phyloP scores from a whole-genome alignment of 208 protist species.

The Crithidia sp. region DNA sequence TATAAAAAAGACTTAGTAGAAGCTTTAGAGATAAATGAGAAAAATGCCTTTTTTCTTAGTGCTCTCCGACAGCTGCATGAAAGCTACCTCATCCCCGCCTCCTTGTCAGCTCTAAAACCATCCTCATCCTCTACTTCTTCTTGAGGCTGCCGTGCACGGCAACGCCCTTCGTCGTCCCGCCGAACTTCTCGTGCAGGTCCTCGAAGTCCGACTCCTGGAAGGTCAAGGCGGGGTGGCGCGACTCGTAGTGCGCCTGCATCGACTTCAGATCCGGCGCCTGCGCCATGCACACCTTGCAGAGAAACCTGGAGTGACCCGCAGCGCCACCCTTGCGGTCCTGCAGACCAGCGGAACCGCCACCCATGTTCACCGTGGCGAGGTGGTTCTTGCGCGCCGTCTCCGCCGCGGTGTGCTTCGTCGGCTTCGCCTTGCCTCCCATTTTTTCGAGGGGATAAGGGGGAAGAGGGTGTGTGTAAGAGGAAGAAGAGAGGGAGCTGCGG shows the following conservation, averaged over 20 bases:
- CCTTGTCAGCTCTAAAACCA: background rate
- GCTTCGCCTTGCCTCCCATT: slow-evolving; percentile 85
- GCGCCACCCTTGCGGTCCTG: slow-evolving; percentile 67
- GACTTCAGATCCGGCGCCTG: slow-evolving; percentile 72
- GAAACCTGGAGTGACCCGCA: slow-evolving; percentile 59
- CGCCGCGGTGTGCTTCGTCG: slow-evolving; percentile 75
- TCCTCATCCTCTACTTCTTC: slow-evolving; percentile 36
- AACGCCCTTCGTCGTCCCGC: slow-evolving; percentile 74
- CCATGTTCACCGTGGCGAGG: slow-evolving; percentile 74
- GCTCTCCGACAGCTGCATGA: no score
- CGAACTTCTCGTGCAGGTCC: slow-evolving; percentile 66
- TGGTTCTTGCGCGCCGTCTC: slow-evolving; percentile 75
- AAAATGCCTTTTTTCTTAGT: no score
- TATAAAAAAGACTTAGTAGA: slow-evolving; percentile 21
- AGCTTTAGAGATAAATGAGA: no score
- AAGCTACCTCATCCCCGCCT: no score
- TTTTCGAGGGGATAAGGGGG: background rate
- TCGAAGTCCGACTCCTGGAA: slow-evolving; percentile 67
- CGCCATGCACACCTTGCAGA: slow-evolving; percentile 70
- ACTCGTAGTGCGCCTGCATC: slow-evolving; percentile 71
- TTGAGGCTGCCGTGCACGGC: slow-evolving; percentile 72
- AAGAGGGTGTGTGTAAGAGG: background rate
- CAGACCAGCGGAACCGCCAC: slow-evolving; percentile 60
- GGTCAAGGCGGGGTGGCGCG: slow-evolving; percentile 51
- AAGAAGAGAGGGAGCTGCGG: background rate